Evolutionary conservation across 2,329 filamentous ascomycete genomes (phyloP).

Genomic region (Camillea tinctor): DNA sequence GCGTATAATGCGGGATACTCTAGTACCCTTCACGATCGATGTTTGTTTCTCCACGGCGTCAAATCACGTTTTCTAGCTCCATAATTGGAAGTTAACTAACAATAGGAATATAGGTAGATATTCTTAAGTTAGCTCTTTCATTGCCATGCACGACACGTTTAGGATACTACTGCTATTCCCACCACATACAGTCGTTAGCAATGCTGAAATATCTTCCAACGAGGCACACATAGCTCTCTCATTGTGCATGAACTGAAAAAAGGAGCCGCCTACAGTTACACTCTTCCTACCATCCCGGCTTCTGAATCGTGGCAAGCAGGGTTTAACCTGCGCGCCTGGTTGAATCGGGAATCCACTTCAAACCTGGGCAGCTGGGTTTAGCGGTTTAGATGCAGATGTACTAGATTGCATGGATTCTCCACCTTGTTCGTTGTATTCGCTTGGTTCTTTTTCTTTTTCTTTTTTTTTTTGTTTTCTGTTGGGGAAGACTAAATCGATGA

Average conservation of each 20-base stretch:
- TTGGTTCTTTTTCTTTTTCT: not conserved
- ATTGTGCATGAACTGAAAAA: not conserved
- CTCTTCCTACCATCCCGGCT: not conserved
- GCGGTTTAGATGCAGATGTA: not conserved
- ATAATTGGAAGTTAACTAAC: too few species aligned
- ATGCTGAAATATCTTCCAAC: too few species aligned
- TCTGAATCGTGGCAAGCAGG: not conserved
- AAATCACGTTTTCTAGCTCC: not conserved
- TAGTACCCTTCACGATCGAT: not conserved
- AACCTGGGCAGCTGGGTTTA: not conserved
- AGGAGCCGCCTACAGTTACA: not conserved
- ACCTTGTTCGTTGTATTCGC: not conserved
- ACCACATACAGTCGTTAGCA: too few species aligned
- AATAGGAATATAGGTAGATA: too few species aligned
- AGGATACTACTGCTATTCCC: too few species aligned
- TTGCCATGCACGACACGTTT: too few species aligned
- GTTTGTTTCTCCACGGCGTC: not conserved
- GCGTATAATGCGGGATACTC: too few species aligned
- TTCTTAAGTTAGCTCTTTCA: too few species aligned
- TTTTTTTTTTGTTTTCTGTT: not conserved
- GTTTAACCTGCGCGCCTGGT: not conserved
- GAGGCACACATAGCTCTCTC: too few species aligned
- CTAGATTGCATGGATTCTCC: not conserved
- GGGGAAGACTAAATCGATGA: not conserved
- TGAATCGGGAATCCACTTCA: not conserved